Evolutionary conservation across 495 filamentous ascomycete genomes (phyloP), one percentile per base, ranked within the genome.

Genomic region (Penicillium cosmopolitanum): DNA sequence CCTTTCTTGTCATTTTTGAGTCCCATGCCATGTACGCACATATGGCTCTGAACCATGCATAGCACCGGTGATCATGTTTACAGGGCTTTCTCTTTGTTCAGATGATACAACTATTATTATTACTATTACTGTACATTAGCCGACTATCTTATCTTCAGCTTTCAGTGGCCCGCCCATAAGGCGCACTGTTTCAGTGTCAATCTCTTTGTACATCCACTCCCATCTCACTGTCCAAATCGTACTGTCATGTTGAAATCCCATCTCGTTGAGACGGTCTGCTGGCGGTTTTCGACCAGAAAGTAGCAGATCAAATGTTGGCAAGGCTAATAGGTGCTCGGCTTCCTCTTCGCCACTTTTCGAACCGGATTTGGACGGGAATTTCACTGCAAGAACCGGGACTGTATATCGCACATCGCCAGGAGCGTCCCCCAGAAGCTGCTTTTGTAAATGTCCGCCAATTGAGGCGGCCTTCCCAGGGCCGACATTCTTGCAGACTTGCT

Each of bases 121-220:
- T 68, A 66, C 15, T 38, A 48, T 50, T 69, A 55, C 38, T 72
- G 70, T 72, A 71, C 65, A 63, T 58, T 73, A 73, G 58, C 50
- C 44, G 65, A 28, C 42, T 21, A 46, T n/a, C 15, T 48, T 48
- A 23, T 23, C 53, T 55, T 60, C 53, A 51, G 51, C 51, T 65
- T 58, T 53, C 56, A 56, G 51, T 13, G 65, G 61, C 62, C 66
- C 69, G 33, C 67, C 65, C 76, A 79, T 76, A 21, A 72, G 63
- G 61, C 64, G 66, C 55, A 79, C 50, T 16, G 66, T 51, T 50
- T 76, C 66, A 28, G 58, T 60, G 59, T 79, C 76, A 65, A 79
- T 57, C 65, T 65, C 76, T 68, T 79, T 80, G 63, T 75, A 79
- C 66, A 66, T 72, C 76, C 78, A 80, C 53, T 78, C 69, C 72